phyloP scores from a whole-genome alignment of 257 asterid genomes.

The Fraxinus pennsylvanica region DNA sequence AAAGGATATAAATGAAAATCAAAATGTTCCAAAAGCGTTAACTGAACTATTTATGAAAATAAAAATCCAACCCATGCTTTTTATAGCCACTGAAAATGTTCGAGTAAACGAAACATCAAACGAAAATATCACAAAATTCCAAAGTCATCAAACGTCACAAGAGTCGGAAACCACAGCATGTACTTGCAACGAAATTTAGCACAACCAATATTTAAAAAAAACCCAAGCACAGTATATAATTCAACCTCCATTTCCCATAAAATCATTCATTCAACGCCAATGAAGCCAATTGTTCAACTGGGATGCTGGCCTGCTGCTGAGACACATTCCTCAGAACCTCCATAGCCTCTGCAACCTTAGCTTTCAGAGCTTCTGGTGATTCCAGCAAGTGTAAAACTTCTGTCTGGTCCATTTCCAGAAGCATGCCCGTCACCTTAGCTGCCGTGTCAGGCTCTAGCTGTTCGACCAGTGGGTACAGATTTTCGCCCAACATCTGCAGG shows the following conservation, averaged over 20 bases:
- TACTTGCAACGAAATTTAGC: not conserved
- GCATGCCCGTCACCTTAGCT: slow-evolving; percentile 70
- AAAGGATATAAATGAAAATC: not conserved
- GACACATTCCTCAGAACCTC: slow-evolving; percentile 56
- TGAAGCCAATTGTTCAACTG: slow-evolving; percentile 66
- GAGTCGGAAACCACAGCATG: not conserved
- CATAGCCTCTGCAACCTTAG: slow-evolving; percentile 69
- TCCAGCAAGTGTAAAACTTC: slow-evolving; percentile 69
- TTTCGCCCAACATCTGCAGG: slow-evolving; percentile 69
- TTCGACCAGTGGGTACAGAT: slow-evolving; percentile 61
- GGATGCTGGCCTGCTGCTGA: slow-evolving; percentile 52
- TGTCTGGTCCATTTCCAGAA: slow-evolving; percentile 70
- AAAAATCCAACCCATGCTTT: not conserved
- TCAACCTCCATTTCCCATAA: not conserved
- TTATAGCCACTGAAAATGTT: not conserved
- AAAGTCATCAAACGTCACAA: not conserved
- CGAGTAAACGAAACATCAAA: not conserved
- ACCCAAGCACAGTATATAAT: not conserved
- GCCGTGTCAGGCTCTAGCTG: slow-evolving; percentile 65
- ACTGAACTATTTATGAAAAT: not conserved
- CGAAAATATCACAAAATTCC: not conserved
- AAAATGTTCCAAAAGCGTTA: not conserved
- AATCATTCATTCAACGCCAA: slow-evolving; percentile 51
- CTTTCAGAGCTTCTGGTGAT: slow-evolving; percentile 65
- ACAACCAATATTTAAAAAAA: not conserved